phyloP scores from a whole-genome alignment of 345 rosid genomes.

The Hibiscus syriacus region DNA sequence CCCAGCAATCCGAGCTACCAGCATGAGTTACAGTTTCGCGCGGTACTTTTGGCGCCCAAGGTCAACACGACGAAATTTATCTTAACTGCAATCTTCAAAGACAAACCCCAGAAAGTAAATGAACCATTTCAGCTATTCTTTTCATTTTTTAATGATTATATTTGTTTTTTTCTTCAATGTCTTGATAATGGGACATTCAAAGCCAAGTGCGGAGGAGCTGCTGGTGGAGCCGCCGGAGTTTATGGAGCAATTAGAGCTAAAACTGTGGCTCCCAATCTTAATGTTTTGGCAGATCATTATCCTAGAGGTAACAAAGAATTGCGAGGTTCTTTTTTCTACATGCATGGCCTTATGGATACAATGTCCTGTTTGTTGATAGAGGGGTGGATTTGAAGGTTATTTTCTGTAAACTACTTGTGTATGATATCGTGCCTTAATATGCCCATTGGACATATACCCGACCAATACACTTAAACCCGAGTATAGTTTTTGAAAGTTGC shows the following conservation, averaged over 20 bases:
- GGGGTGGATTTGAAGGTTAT: constrained; percentile 82
- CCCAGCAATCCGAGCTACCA: neutral
- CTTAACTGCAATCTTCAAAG: constrained; percentile 14
- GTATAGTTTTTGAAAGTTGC: neutral
- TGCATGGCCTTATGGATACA: constrained; percentile 76
- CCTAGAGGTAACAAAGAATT: constrained; percentile 91
- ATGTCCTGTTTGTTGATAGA: constrained; percentile 84
- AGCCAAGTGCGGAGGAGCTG: constrained; percentile 47
- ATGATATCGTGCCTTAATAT: neutral
- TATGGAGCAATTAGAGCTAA: constrained; percentile 90
- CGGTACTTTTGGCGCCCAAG: constrained; percentile 18
- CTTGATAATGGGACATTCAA: constrained; percentile 19
- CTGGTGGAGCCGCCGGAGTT: constrained; percentile 95
- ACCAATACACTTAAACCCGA: neutral
- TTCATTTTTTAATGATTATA: neutral
- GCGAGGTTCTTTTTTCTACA: constrained; percentile 69
- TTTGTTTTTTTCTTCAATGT: neutral
- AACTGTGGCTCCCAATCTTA: constrained; percentile 64
- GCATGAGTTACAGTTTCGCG: constrained; percentile 25
- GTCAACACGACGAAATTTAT: constrained; percentile 16
- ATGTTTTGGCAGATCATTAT: constrained; percentile 71
- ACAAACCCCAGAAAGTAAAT: constrained; percentile 26
- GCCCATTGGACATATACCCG: neutral
- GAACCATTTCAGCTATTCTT: neutral
- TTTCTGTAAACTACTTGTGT: neutral